A percentile compares a stretch with the other conserved stretches of the same genome.
These are phyloP conservation scores for Peniophora sp. DNA, from an alignment of 1,284 basidiomycete species.

Conservation along the genomic window DNA sequence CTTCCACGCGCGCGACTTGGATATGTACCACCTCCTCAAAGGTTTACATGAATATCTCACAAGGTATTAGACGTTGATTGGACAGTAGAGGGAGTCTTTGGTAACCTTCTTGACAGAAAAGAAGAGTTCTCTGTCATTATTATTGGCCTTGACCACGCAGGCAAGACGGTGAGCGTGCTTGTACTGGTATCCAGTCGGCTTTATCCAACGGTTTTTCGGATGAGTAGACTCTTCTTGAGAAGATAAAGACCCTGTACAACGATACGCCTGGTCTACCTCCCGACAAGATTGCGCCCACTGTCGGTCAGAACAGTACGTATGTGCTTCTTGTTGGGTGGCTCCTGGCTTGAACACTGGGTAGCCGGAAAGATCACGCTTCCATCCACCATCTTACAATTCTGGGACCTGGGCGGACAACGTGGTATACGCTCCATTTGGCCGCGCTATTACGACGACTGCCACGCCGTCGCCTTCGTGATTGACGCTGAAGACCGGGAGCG, in stretches of 20 bases:
- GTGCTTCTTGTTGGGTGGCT: neutral
- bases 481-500: constrained; percentile 84
- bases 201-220: constrained; percentile 1
- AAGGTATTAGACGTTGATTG: constrained; percentile 37
- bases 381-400: constrained; percentile 89
- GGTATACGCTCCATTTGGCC: constrained; percentile 92
- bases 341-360: neutral
- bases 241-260: constrained; percentile 88
- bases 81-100: too few relatives aligned
- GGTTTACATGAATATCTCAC: constrained; percentile 86
- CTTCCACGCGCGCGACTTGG: constrained; percentile 1
- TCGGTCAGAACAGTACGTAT: constrained; percentile 85
- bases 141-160: constrained; percentile 82
- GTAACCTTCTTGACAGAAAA: constrained; percentile 41
- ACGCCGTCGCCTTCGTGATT: constrained; percentile 88
- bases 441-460: constrained; percentile 89
- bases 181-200: neutral
- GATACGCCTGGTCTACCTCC: constrained; percentile 76
- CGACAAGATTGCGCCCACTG: constrained; percentile 88
- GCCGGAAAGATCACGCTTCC: constrained; percentile 88
- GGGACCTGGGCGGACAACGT: constrained; percentile 88
- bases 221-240: constrained; percentile 84
- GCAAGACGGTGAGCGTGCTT: constrained; percentile 68
- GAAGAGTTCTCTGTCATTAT: constrained; percentile 93
- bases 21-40: constrained; percentile 87